phyloP scores from a whole-genome alignment of 225 moss, liverwort and hornwort species.

The Pseudoscleropodium purum region DNA sequence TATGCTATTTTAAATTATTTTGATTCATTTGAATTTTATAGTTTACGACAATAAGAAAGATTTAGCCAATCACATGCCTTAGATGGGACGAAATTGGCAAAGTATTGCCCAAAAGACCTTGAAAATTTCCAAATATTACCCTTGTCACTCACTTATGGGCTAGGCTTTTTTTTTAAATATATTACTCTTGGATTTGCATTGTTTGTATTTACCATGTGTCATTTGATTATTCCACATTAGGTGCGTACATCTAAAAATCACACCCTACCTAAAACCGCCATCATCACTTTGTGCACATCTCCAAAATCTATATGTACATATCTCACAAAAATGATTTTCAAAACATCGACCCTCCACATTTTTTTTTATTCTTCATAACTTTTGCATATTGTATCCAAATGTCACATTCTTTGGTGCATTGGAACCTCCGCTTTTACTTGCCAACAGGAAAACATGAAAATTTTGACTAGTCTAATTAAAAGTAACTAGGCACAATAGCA shows the following conservation, averaged over 20 bases:
- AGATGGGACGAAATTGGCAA: background rate
- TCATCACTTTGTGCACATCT: background rate
- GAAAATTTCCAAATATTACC: too few species aligned
- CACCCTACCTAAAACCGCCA: rapidly evolving
- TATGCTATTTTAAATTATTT: background rate
- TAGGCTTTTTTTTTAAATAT: too few species aligned
- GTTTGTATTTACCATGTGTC: background rate
- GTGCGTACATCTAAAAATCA: background rate
- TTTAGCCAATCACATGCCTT: background rate
- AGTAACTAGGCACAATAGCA: background rate
- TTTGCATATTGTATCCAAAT: background rate
- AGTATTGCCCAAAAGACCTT: rapidly evolving
- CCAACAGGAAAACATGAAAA: background rate
- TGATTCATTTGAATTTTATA: background rate
- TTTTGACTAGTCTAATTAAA: background rate
- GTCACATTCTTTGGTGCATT: rapidly evolving
- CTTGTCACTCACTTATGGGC: too few species aligned
- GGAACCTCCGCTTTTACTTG: background rate
- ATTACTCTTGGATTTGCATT: background rate
- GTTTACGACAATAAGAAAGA: background rate
- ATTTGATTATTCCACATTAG: background rate
- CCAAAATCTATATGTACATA: background rate
- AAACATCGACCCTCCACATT: too few species aligned
- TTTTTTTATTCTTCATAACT: background rate
- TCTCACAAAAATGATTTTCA: background rate